A percentile compares a stretch with the other conserved stretches of the same genome.
phyloP scores from a whole-genome alignment of 768 basidiomycete species.

The Boletus vermiculosoides region DNA sequence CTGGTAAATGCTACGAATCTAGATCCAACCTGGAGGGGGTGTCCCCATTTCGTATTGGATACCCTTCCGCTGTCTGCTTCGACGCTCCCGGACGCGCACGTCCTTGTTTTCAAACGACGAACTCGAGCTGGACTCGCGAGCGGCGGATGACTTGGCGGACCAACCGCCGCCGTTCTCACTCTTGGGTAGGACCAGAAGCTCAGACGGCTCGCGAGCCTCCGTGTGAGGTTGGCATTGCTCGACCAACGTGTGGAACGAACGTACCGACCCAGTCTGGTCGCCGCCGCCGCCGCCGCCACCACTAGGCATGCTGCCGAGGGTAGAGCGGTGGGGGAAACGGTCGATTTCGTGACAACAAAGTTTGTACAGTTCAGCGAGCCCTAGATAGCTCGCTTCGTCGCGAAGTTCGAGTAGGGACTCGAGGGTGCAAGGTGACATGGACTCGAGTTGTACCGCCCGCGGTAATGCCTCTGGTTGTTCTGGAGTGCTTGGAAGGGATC shows the following conservation, averaged over 20 bases:
- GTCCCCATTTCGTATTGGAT: slow-evolving; percentile 5
- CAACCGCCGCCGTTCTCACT: background rate
- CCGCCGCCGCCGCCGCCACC: background rate
- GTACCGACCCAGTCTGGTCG: slow-evolving; percentile 54
- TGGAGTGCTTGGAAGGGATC: slow-evolving; percentile 47
- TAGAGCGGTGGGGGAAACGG: slow-evolving; percentile 44
- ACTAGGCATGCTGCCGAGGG: slow-evolving; percentile 16
- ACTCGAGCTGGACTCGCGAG: slow-evolving; percentile 7
- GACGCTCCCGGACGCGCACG: slow-evolving; percentile 7
- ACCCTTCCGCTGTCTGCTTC: slow-evolving; percentile 9
- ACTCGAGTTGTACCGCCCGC: slow-evolving; percentile 51
- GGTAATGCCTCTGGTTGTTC: slow-evolving; percentile 57
- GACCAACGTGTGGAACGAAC: slow-evolving; percentile 58
- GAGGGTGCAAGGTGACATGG: slow-evolving; percentile 46
- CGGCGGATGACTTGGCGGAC: background rate
- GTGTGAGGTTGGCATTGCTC: slow-evolving; percentile 45
- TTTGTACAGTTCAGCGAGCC: slow-evolving; percentile 58
- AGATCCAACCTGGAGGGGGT: slow-evolving; percentile 53
- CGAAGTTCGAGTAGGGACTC: slow-evolving; percentile 72
- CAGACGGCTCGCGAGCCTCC: slow-evolving; percentile 11
- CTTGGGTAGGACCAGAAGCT: slow-evolving; percentile 3
- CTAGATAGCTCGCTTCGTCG: slow-evolving; percentile 78
- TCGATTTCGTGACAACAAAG: slow-evolving; percentile 70
- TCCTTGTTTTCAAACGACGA: slow-evolving; percentile 16
- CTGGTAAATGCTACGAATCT: slow-evolving; percentile 4